Conservation (phyloP, 495 filamentous ascomycete species). For the Cercophora samala region DNA sequence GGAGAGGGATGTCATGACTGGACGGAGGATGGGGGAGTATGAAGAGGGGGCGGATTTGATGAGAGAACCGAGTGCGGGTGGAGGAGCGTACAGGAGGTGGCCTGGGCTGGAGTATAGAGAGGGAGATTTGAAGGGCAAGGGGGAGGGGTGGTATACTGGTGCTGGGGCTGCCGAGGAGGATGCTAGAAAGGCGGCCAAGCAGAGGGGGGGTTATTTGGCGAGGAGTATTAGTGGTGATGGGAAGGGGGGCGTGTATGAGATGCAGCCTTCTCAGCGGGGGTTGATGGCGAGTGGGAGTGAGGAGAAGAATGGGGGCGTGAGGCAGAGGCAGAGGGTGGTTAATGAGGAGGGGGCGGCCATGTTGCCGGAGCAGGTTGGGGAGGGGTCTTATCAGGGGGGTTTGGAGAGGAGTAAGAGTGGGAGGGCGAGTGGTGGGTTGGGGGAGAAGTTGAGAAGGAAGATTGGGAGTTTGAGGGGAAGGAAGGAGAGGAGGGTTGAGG, state of each 20-base stretch:
- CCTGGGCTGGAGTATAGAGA: slow-evolving; percentile 64
- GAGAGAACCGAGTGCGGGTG: slow-evolving; percentile 59
- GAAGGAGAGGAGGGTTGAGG: not conserved
- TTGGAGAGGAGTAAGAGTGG: not conserved
- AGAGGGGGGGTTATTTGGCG: not conserved
- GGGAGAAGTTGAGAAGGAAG: not conserved
- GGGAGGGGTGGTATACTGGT: slow-evolving; percentile 68
- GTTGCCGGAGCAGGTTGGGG: not conserved
- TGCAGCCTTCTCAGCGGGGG: not conserved
- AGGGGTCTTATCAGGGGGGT: not conserved
- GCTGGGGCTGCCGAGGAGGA: slow-evolving; percentile 62
- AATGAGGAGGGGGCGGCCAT: not conserved
- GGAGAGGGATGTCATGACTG: slow-evolving; percentile 47
- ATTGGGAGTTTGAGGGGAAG: not conserved
- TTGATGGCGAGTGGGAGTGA: not conserved
- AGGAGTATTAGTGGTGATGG: not conserved
- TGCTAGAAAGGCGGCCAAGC: slow-evolving; percentile 4
- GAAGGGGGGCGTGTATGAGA: not conserved
- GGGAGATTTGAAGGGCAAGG: slow-evolving; percentile 74
- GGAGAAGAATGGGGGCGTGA: not conserved
- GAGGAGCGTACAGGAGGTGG: slow-evolving; percentile 65
- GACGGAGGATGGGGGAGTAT: slow-evolving; percentile 71
- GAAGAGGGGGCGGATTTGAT: slow-evolving; percentile 83
- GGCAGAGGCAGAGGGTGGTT: not conserved
- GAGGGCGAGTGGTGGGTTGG: not conserved